These are phyloP conservation scores for Colletotrichum sidae DNA, from an alignment of 2,329 filamentous ascomycete species.

Conservation along the genomic window DNA sequence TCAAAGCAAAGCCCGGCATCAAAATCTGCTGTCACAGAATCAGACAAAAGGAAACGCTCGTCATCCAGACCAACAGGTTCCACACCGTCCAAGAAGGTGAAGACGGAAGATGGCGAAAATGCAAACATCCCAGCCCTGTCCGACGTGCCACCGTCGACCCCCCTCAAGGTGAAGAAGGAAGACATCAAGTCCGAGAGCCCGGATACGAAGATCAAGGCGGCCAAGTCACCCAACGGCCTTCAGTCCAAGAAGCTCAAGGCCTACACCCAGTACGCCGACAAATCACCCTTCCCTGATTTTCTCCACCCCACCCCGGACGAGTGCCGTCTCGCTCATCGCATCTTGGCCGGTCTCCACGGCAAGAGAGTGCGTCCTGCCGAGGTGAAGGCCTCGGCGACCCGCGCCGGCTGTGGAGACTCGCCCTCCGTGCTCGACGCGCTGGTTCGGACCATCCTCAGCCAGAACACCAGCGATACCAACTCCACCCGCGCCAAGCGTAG, in stretches of 20 bases:
- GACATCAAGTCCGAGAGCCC: constrained; percentile 26
- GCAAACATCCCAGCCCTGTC: not conserved
- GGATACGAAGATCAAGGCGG: constrained; percentile 4
- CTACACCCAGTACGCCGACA: constrained; percentile 52
- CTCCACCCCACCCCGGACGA: constrained; percentile 73
- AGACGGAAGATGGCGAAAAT: constrained; percentile 33
- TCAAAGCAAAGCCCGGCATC: not conserved
- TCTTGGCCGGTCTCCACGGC: constrained; percentile 75
- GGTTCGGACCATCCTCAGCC: constrained; percentile 63
- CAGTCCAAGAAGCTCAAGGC: constrained; percentile 57
- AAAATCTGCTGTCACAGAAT: not conserved
- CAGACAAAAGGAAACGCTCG: constrained; percentile 31
- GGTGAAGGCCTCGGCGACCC: constrained; percentile 70
- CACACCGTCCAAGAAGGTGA: constrained; percentile 34
- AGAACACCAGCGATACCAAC: constrained; percentile 64
- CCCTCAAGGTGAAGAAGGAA: constrained; percentile 27
- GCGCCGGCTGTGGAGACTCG: constrained; percentile 71
- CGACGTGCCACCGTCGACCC: constrained; percentile 18
- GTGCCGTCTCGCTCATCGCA: constrained; percentile 73
- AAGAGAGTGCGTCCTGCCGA: constrained; percentile 69
- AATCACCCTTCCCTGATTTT: constrained; percentile 76
- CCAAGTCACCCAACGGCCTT: constrained; percentile 42
- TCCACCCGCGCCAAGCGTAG: constrained; percentile 70
- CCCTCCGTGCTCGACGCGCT: constrained; percentile 64
- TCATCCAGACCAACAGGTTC: constrained; percentile 8